phyloP scores from a whole-genome alignment of 2,329 filamentous ascomycete genomes.

The Ophiostoma tasmaniense region DNA sequence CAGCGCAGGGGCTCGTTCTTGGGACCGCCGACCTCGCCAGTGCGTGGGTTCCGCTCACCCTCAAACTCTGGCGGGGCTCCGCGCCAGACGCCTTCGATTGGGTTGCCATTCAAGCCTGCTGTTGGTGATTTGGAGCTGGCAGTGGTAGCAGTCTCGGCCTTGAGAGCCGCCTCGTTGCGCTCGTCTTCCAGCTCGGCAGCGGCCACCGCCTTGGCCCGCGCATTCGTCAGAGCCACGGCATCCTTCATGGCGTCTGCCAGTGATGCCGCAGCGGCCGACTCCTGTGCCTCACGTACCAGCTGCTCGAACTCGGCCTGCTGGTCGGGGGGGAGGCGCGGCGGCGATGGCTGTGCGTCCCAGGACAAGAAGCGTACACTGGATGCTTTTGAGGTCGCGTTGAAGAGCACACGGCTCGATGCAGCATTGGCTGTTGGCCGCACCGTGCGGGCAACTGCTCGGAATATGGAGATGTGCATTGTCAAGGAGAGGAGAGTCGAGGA shows the following conservation, averaged over 20 bases:
- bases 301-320: conserved; percentile 87
- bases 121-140: conserved; percentile 3
- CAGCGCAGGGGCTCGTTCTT: conserved; percentile 95
- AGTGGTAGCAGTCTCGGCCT: conserved; percentile 27
- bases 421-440: neutral
- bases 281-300: conserved; percentile 58
- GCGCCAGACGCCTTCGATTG: conserved; percentile 52
- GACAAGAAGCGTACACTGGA: conserved; percentile 17
- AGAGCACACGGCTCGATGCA: neutral
- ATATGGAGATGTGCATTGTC: neutral
- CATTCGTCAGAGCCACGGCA: neutral
- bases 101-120: conserved; percentile 14
- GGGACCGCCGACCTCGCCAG: conserved; percentile 89
- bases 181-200: conserved; percentile 26
- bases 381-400: neutral
- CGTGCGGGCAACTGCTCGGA: neutral
- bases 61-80: conserved; percentile 87
- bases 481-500: neutral
- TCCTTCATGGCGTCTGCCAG: conserved; percentile 16
- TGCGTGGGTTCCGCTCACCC: conserved; percentile 84
- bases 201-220: conserved; percentile 7
- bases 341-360: conserved; percentile 54
- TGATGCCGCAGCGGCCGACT: conserved; percentile 26
- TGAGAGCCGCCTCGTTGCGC: conserved; percentile 42
- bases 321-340: conserved; percentile 77